Evolutionary conservation across 257 asterid genomes (phyloP), one percentile per base, ranked within the genome.

Genomic region (Scutellaria galericulata): DNA sequence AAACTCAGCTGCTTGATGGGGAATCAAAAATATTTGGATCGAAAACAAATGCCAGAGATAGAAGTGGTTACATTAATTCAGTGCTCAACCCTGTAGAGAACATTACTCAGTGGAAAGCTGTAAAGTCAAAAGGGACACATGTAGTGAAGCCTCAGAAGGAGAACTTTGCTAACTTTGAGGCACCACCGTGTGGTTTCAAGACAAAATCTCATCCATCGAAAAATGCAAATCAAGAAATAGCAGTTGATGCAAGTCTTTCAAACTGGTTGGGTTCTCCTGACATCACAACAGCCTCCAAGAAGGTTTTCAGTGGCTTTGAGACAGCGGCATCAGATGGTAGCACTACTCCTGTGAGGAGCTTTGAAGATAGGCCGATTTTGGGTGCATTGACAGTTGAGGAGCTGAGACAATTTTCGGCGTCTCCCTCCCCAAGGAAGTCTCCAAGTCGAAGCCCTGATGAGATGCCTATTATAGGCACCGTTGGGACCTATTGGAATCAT

Each of bases 301-400:
- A 82, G 77, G 56, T 80, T 60, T 60, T 63, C 18, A 71, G 77
- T 70, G 85, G 84, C 57, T 77, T 52, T 47, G 92, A 89, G 66
- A 51, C 86, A 47, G 64, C 80, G 42, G n/a, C 47, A 46, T 85
- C 94, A 52, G 85, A 69, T 63, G 86, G 90, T 54, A 7, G 55
- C 6, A 75, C 89, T 35, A 82, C 63, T 61, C 79, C 93, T 50
- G 74, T 54, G 3, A 83, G 73, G 78, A 87, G 83, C 82, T 92
- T 85, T 42, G 98, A 85, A 51, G 99, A 95, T 75, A 83, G 99
- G 35, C 99, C 99, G 6, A 92, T 95, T 77, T 86, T 95, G 78
- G 99, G 99, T 31, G 99, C 98, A 27, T 64, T 92, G 83, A 95
- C 98, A 2, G 87, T 90, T 50, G 99, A 95, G 45, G 98, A 92